Evolutionary conservation across 2,329 filamentous ascomycete species (phyloP), one percentile per base, ranked within the genome.

Genomic region (Beauveria rudraprayagi): DNA sequence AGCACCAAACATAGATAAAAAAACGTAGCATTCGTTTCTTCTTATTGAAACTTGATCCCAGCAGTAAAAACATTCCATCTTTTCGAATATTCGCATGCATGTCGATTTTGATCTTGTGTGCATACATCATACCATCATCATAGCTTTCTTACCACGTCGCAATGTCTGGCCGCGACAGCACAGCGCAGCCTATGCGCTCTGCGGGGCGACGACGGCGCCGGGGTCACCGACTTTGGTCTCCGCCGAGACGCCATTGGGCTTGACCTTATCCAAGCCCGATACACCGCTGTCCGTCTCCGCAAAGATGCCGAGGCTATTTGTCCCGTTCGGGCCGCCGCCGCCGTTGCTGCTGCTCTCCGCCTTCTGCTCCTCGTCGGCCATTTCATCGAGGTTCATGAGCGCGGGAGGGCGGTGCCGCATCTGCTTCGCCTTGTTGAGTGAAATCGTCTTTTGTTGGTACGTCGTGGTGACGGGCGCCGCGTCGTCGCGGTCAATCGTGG

Each of bases 391-490:
- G 66, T 84, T 88, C 88, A 94, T 93, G 61, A 97, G 78, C 2
- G 91, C 92, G 30, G 92, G 94, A 2, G 94, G 94, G 5, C 94
- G 85, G 71, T 96, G 91, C 61, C 89, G 89, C 86, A 95, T 90
- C 64, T 88, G 84, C 62, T 88, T 86, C 14, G 94, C 94, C 76
- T 96, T 96, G 60, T 88, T 84, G 7, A 99, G 83, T 28, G 90
- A 94, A 60, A 99, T 96, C 0, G 94, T 99, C 79, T 96, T 94
- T 71, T 97, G 92, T 71, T 96, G 93, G 75, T 97, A 97, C 3
- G 92, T 96, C 3, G 90, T 94, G 22, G 91, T 92, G 63, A 96
- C 87, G 10, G 88, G 84, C 63, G 89, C 83, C 4, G 83, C 83
- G 69, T 89, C 86, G 67, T 99, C 94, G 63, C 93, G 88, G 71